Evolutionary conservation across 805 yeast genomes (phyloP).

Genomic region (Cyberlindnera japonica): DNA sequence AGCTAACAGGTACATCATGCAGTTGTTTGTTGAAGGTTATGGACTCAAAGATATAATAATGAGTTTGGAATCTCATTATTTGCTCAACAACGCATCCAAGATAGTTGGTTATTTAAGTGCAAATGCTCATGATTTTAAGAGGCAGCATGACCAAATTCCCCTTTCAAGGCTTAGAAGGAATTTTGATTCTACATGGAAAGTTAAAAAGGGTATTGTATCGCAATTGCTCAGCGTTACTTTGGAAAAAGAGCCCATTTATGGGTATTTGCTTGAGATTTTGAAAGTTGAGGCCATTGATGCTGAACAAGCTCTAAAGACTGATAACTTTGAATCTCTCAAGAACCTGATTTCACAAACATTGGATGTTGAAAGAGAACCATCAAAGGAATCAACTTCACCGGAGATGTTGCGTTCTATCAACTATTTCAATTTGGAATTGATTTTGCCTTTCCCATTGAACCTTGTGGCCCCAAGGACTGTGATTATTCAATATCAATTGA

Average conservation of each 20-base stretch:
- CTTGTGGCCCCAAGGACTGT: constrained; percentile 67
- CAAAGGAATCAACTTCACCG: constrained; percentile 23
- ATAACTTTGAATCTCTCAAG: constrained; percentile 41
- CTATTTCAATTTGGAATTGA: constrained; percentile 50
- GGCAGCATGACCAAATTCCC: constrained; percentile 31
- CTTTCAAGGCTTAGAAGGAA: constrained; percentile 32
- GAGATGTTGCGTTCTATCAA: constrained; percentile 43
- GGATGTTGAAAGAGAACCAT: constrained; percentile 15
- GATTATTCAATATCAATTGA: constrained; percentile 71
- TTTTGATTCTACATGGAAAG: constrained; percentile 17
- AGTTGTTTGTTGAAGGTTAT: constrained; percentile 59
- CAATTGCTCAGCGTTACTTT: constrained; percentile 34
- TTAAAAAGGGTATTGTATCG: constrained; percentile 24
- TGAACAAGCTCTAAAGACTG: constrained; percentile 43
- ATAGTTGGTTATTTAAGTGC: constrained; percentile 50
- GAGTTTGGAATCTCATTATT: constrained; percentile 52
- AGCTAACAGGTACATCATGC: constrained; percentile 63
- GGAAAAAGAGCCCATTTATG: constrained; percentile 37
- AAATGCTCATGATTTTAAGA: constrained; percentile 50
- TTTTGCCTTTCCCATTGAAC: constrained; percentile 86
- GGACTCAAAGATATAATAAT: constrained; percentile 44
- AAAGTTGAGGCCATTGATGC: constrained; percentile 54
- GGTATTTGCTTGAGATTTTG: constrained; percentile 47
- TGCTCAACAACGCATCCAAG: constrained; percentile 48
- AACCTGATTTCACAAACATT: constrained; percentile 42